Evolutionary conservation across 805 yeast genomes (phyloP), one percentile per base, ranked within the genome.

Genomic region (Gaillardinia entomophila): DNA sequence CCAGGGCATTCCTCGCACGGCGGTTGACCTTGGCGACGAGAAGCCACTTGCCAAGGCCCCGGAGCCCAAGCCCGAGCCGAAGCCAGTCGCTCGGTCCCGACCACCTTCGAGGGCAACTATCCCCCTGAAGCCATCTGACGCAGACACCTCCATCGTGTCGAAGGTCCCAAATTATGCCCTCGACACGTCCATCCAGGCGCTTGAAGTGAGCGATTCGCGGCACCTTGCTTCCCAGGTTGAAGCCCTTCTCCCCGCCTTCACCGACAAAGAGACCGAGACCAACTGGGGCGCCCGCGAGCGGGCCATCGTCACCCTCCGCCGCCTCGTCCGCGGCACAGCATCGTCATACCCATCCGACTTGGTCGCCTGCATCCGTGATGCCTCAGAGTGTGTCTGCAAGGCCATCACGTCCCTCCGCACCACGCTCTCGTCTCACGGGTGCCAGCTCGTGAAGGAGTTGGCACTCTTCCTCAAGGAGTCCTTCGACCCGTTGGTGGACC

Each of bases 281-380:
- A 92, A 92, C 51, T 92, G 98, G 98, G 57, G 65, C 15, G 44
- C 48, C 0, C 69, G 98, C 48, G 96, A 89, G 45, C 68, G 71
- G 32, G 62, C 63, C 31, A 71, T 87, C 3, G 46, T 71, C 1
- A 68, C 66, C 30, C 48, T 87, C 22, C 68, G 96, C 35, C 63
- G 72, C 2, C 56, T 82, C 3, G 40, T 85, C 3, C 56, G 87
- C 28, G 87, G 89, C 3, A 75, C 77, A 45, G 60, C 71, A 1
- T 49, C 61, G 1, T 28, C 32, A 0, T 62, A 65, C 1, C 49
- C 61, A 1, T 28, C 32, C 0, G 62, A 65, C 1, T 72, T 49
- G 24, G 49, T 71, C 12, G 13, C 28, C 2, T 41, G 49, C 27
- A 28, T 66, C 8, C 46, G 41, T 16, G 60, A 52, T 4, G 15